Evolutionary conservation across 2,329 filamentous ascomycete genomes (phyloP), one percentile per base, ranked within the genome.

Genomic region (Macroventuria anomochaeta): DNA sequence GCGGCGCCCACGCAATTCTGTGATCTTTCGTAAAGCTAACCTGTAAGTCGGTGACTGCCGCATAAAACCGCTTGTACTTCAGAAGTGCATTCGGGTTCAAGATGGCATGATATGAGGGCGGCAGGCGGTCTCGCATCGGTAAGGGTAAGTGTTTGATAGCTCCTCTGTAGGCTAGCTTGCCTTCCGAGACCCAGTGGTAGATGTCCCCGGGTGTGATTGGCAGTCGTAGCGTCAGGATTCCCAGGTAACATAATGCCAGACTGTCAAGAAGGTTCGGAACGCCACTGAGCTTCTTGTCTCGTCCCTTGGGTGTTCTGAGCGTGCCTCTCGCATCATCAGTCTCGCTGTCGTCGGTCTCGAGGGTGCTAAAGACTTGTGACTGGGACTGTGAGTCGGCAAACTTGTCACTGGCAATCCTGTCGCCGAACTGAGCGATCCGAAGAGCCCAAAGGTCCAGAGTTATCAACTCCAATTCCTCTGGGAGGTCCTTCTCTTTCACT

Each of bases 371-470:
- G 25, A 83, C 63, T 56, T 82, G 79, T 13, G 80, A 77, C 57
- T 81, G 79, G 18, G 80, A 77, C 46, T 76, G 75, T 25, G 74
- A 71, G 38, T 70, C 62, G 34, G 70, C 64, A 41, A 73, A 70
- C 38, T 64, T 66, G 17, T 69, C 68, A 21, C 73, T 72, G 11
- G 63, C 64, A 46, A 77, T 75, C 53, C 71, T 79, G 56, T 73
- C 72, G 40, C 77, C 77, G 28, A 90, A 77, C 39, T 80, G 81
- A 41, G 84, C 80, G 31, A 92, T 79, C 44, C 91, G 85, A 43
- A 97, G 77, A 46, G 88, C 82, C 93, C 95, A 99, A 12, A 99
- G 82, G 70, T 96, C 92, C 53, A 87, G 85, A 5, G 96, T 86
- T 8, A 96, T 80, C 7, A 79, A 87, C 79, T 96, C 91, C 11